phyloP scores from a whole-genome alignment of 805 yeast species.

The Ogataea pignaliae region DNA sequence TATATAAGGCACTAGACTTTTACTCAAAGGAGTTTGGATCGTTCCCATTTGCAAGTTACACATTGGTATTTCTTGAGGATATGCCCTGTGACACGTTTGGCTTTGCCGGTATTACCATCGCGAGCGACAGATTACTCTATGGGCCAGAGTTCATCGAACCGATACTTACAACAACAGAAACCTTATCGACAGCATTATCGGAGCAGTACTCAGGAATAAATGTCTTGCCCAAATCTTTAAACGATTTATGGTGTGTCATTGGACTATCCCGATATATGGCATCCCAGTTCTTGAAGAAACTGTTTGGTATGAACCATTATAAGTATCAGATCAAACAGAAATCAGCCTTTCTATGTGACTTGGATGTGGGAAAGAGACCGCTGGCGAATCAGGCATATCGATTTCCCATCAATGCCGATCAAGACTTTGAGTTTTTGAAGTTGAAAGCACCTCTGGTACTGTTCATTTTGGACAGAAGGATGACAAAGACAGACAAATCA shows the following conservation, averaged over 20 bases:
- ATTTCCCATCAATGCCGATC: constrained; percentile 54
- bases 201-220: constrained; percentile 93
- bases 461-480: constrained; percentile 79
- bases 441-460: constrained; percentile 84
- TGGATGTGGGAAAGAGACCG: constrained; percentile 78
- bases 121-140: constrained; percentile 60
- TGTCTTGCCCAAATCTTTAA: constrained; percentile 71
- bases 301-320: constrained; percentile 84
- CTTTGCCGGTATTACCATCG: constrained; percentile 70
- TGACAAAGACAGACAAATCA: constrained; percentile 94
- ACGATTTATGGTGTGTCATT: constrained; percentile 84
- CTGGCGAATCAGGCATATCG: constrained; percentile 65
- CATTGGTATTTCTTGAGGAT: constrained; percentile 68
- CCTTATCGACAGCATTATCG: constrained; percentile 65
- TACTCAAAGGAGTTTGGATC: constrained; percentile 88
- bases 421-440: constrained; percentile 63
- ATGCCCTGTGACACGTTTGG: constrained; percentile 45
- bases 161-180: constrained; percentile 62
- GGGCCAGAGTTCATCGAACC: constrained; percentile 77
- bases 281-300: constrained; percentile 54
- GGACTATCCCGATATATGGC: constrained; percentile 88
- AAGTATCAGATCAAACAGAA: constrained; percentile 62
- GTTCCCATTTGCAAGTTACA: constrained; percentile 81
- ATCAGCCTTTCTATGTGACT: constrained; percentile 62
- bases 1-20: constrained; percentile 76